phyloP scores from a whole-genome alignment of 2,329 filamentous ascomycete genomes.

The Colletotrichum sp. region DNA sequence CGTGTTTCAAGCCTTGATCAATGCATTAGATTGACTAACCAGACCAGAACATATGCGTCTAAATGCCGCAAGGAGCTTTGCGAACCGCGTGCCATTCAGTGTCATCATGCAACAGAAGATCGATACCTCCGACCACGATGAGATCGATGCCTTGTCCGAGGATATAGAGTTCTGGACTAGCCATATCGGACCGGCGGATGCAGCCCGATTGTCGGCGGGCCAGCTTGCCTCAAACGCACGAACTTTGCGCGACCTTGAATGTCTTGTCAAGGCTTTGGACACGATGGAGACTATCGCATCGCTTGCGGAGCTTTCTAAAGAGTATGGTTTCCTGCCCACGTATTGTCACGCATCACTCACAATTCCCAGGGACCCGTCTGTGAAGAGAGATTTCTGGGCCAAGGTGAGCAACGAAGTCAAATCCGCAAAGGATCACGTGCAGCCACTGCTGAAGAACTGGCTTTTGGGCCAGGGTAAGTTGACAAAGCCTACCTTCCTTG shows the following conservation, averaged over 20 bases:
- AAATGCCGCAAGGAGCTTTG: slow-evolving; percentile 59
- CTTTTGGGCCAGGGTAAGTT: slow-evolving; percentile 62
- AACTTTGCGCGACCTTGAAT: slow-evolving; percentile 73
- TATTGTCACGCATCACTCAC: slow-evolving; percentile 28
- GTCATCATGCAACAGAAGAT: slow-evolving; percentile 50
- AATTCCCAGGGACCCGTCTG: slow-evolving; percentile 31
- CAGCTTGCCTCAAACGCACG: slow-evolving; percentile 60
- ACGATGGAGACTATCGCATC: slow-evolving; percentile 70
- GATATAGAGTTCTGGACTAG: slow-evolving; percentile 45
- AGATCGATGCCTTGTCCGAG: slow-evolving; percentile 37
- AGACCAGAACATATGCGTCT: slow-evolving; percentile 53
- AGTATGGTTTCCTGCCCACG: slow-evolving; percentile 46
- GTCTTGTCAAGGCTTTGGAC: slow-evolving; percentile 69
- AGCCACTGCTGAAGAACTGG: slow-evolving; percentile 70
- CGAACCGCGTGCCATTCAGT: slow-evolving; percentile 55
- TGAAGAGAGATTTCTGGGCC: slow-evolving; percentile 56
- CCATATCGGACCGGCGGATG: slow-evolving; percentile 39
- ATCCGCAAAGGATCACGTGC: slow-evolving; percentile 59
- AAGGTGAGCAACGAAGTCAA: slow-evolving; percentile 61
- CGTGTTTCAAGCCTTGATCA: slow-evolving; percentile 43
- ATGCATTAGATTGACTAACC: slow-evolving; percentile 16
- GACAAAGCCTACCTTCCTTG: not conserved
- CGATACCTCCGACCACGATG: slow-evolving; percentile 40
- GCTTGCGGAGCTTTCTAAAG: slow-evolving; percentile 53
- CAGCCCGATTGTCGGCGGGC: slow-evolving; percentile 40